These are phyloP conservation scores for Rhodotorula graminis DNA, from an alignment of 768 basidiomycete genomes.

Conservation along the genomic window DNA sequence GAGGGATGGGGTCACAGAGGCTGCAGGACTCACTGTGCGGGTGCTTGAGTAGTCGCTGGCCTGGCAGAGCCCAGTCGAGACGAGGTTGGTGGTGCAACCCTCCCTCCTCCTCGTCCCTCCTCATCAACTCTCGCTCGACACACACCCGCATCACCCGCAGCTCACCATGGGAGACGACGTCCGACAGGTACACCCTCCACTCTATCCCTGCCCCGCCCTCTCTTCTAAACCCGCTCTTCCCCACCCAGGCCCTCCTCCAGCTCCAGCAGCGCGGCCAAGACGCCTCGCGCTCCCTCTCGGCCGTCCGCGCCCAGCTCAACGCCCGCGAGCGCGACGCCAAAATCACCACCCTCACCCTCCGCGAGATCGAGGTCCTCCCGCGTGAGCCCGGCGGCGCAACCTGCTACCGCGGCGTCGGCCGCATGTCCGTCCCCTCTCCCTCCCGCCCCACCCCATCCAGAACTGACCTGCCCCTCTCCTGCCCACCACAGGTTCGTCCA, in stretches of 20 bases:
- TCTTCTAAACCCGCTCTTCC: background rate
- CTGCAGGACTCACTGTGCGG: background rate
- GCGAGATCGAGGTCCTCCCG: slow-evolving; percentile 36
- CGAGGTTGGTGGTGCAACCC: background rate
- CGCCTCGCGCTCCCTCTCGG: slow-evolving; percentile 22
- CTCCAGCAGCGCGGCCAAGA: slow-evolving; percentile 31
- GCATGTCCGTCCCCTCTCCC: slow-evolving; percentile 17
- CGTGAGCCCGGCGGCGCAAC: slow-evolving; percentile 7
- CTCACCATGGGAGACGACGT: slow-evolving; percentile 27
- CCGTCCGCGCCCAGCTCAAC: slow-evolving; percentile 13
- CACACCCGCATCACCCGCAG: background rate
- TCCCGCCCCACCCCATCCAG: background rate
- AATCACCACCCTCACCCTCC: slow-evolving; percentile 32
- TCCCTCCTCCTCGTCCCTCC: background rate
- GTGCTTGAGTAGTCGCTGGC: too few species aligned
- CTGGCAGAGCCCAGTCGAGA: background rate
- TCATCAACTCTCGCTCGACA: background rate
- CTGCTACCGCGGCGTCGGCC: slow-evolving; percentile 34
- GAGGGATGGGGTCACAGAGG: rapidly evolving
- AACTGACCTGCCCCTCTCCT: too few species aligned
- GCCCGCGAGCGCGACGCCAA: slow-evolving; percentile 30
- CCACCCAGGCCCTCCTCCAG: slow-evolving; percentile 29
- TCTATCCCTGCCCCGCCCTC: background rate
- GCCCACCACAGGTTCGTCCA: slow-evolving; percentile 34
- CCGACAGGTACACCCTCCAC: slow-evolving; percentile 12